Evolutionary conservation across 148 eudicot genomes (phyloP).

Genomic region (Camellia sinensis): DNA sequence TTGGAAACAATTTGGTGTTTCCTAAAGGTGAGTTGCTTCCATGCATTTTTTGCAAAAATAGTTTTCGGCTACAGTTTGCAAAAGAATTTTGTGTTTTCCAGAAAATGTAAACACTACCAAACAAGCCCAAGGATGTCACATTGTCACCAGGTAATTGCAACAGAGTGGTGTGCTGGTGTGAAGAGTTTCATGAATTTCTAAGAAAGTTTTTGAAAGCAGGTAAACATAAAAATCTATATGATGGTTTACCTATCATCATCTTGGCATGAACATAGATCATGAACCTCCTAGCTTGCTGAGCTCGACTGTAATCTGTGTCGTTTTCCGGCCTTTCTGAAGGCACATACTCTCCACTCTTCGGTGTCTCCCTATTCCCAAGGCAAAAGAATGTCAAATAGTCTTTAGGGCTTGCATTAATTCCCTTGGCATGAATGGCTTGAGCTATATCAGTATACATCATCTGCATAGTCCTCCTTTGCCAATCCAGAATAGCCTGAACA

Average conservation of each 20-base stretch:
- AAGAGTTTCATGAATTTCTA: too few species aligned
- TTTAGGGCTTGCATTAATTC: constrained; percentile 35
- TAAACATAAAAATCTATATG: neutral
- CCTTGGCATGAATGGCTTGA: constrained; percentile 41
- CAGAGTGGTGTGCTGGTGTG: too few species aligned
- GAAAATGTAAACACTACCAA: too few species aligned
- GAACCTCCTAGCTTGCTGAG: constrained; percentile 42
- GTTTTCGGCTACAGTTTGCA: too few species aligned
- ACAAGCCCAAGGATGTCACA: too few species aligned
- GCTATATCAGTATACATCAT: constrained; percentile 55
- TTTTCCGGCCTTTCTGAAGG: constrained; percentile 39
- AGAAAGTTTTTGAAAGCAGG: too few species aligned
- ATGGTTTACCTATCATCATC: constrained; percentile 52
- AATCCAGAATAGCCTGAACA: constrained; percentile 50
- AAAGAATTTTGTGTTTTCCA: too few species aligned
- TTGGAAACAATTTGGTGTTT: too few species aligned
- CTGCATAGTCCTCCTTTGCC: constrained; percentile 60
- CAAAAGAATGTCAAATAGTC: constrained; percentile 53
- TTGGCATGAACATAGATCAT: constrained; percentile 38
- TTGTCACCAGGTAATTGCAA: too few species aligned
- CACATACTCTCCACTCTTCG: constrained; percentile 36
- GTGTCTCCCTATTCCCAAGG: constrained; percentile 45
- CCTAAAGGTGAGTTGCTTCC: too few species aligned
- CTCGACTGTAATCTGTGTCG: constrained; percentile 32
- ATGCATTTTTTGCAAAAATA: too few species aligned